Percentiles rank a stretch among this genome's conserved stretches.
phyloP scores from a whole-genome alignment of 495 filamentous ascomycete genomes.

The Neurospora cerealis region DNA sequence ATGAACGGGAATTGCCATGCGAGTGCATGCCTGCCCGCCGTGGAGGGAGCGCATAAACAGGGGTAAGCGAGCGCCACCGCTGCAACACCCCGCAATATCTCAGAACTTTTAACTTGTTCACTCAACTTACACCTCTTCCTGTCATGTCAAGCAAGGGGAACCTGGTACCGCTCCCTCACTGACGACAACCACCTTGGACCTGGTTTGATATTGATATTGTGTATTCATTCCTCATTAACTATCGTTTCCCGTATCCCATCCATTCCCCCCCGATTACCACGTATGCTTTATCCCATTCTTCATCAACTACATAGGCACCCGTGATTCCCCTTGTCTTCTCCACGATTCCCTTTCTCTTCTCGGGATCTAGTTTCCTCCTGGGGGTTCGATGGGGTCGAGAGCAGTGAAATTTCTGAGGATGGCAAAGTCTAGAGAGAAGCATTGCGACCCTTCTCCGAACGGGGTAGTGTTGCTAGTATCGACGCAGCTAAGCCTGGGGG shows the following conservation, averaged over 20 bases:
- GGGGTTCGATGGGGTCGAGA: conserved; percentile 2
- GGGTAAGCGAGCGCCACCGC: neutral
- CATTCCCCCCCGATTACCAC: neutral
- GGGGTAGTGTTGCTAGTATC: conserved; percentile 1
- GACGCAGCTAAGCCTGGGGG: conserved; percentile 9
- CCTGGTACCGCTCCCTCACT: neutral
- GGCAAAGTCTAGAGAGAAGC: neutral
- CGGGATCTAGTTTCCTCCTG: neutral
- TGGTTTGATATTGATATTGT: neutral
- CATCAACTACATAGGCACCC: neutral
- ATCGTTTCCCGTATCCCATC: neutral
- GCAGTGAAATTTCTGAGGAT: conserved; percentile 12
- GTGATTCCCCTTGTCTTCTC: neutral
- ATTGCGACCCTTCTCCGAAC: conserved; percentile 6
- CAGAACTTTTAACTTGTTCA: neutral
- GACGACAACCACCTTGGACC: neutral
- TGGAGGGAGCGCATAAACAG: neutral
- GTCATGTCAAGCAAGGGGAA: neutral
- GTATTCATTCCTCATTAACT: neutral
- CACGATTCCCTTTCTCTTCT: neutral
- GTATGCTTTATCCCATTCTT: neutral
- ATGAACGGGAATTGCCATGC: neutral
- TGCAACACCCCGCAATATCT: neutral
- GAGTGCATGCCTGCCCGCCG: neutral
- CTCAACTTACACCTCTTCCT: neutral